A percentile compares a stretch with the other conserved stretches of the same genome.
phyloP scores from a whole-genome alignment of 2,329 filamentous ascomycete genomes.

The Neopestalotiopsis sp. region DNA sequence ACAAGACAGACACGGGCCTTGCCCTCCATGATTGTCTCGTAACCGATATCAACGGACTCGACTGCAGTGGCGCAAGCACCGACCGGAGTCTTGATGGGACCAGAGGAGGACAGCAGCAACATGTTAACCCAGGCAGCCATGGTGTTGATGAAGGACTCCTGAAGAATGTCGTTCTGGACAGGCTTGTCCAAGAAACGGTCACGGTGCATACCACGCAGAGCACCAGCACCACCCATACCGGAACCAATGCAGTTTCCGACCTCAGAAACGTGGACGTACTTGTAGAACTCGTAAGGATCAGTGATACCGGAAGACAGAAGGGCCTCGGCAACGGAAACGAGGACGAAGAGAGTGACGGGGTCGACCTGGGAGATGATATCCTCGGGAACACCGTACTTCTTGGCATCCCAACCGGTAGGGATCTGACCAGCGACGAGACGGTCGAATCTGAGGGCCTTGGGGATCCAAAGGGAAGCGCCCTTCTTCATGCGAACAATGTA shows the following conservation, averaged over 20 bases:
- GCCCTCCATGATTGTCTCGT: slow-evolving; percentile 97
- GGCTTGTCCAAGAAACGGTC: slow-evolving; percentile 96
- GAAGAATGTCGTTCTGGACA: slow-evolving; percentile 97
- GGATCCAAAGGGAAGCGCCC: slow-evolving; percentile 92
- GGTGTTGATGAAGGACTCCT: slow-evolving; percentile 99
- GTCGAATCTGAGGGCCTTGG: slow-evolving; percentile 96
- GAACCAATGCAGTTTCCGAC: slow-evolving; percentile 98
- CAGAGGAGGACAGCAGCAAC: slow-evolving; percentile 94
- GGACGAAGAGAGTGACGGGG: slow-evolving; percentile 91
- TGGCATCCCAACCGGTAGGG: slow-evolving; percentile 95
- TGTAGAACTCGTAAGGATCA: slow-evolving; percentile 99
- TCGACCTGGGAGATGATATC: slow-evolving; percentile 98
- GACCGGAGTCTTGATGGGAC: slow-evolving; percentile 97
- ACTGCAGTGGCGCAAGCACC: slow-evolving; percentile 97
- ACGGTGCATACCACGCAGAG: slow-evolving; percentile 97
- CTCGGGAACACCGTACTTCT: slow-evolving; percentile 93
- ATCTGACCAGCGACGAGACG: slow-evolving; percentile 97
- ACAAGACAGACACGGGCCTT: slow-evolving; percentile 98
- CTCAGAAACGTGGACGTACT: slow-evolving; percentile 97
- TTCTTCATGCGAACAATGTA: slow-evolving; percentile 95
- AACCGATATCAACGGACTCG: slow-evolving; percentile 96
- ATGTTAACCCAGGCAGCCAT: slow-evolving; percentile 99
- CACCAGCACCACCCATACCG: slow-evolving; percentile 93
- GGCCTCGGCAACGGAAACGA: slow-evolving; percentile 91
- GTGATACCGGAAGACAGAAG: slow-evolving; percentile 94